Conservation (phyloP, 2,329 filamentous ascomycete genomes). For the Talaromyces sp. region DNA sequence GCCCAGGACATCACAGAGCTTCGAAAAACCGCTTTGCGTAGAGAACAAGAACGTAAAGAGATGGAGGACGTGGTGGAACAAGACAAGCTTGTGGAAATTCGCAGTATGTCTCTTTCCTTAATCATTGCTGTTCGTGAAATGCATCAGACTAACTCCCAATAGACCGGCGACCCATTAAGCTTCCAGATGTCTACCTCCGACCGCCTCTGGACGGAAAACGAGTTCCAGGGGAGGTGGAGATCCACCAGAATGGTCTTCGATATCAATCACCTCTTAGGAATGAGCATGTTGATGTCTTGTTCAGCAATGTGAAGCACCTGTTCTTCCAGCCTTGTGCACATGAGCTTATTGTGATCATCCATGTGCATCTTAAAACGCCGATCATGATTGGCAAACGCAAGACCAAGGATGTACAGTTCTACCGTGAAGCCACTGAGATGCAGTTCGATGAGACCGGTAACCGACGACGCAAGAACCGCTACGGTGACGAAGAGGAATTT, state of each 20-base stretch:
- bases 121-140: background rate
- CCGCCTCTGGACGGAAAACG: constrained; percentile 95
- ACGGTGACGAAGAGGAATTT: constrained; percentile 97
- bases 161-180: constrained; percentile 82
- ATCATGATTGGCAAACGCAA: constrained; percentile 99
- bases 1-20: constrained; percentile 90
- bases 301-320: constrained; percentile 96
- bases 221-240: constrained; percentile 90
- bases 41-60: constrained; percentile 98
- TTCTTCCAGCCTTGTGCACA: constrained; percentile 98
- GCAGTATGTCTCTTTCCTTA: constrained; percentile 56
- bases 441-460: constrained; percentile 99
- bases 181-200: constrained; percentile 93
- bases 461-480: constrained; percentile 93
- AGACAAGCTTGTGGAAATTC: constrained; percentile 90
- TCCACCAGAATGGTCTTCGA: constrained; percentile 97
- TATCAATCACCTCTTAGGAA: constrained; percentile 78
- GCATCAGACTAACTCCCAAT: constrained; percentile 36
- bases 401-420: constrained; percentile 98
- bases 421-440: constrained; percentile 95
- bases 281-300: constrained; percentile 86
- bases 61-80: constrained; percentile 99
- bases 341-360: constrained; percentile 95
- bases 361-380: constrained; percentile 94
- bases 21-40: constrained; percentile 85